These are phyloP conservation scores for Castanea crenata DNA, from an alignment of 306 rosid species.

Conservation along the genomic window DNA sequence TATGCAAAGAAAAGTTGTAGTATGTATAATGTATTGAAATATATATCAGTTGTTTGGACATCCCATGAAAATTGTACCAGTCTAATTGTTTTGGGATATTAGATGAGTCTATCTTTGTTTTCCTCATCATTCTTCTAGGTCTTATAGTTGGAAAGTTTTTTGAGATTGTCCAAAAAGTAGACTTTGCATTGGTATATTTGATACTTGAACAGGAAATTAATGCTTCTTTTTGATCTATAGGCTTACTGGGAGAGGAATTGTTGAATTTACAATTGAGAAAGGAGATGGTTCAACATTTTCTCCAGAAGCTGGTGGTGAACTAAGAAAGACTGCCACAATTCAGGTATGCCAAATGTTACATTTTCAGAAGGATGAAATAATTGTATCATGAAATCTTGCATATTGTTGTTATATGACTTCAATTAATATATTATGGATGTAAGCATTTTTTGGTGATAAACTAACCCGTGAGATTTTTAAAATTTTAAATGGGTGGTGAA, in stretches of 20 bases:
- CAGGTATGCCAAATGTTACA: conserved; percentile 45
- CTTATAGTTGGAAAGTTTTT: no score
- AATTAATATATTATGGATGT: background rate
- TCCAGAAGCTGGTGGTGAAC: conserved; percentile 75
- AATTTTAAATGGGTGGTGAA: no score
- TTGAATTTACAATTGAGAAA: conserved; percentile 78
- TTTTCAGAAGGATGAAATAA: background rate
- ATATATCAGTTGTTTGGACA: background rate
- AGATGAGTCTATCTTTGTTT: no score
- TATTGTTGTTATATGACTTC: background rate
- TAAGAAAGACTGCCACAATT: conserved; percentile 64
- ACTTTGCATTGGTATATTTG: background rate
- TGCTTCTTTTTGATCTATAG: conserved; percentile 41
- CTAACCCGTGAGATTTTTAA: no score
- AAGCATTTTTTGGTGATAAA: background rate
- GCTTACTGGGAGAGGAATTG: conserved; percentile 86
- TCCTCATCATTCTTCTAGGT: no score
- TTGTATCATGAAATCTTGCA: background rate
- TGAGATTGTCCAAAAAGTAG: background rate
- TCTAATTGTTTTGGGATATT: no score
- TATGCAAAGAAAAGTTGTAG: background rate
- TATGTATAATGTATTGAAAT: background rate
- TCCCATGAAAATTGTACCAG: background rate
- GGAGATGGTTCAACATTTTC: conserved; percentile 82
- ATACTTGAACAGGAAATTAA: background rate